A percentile compares a stretch with the other conserved stretches of the same genome.
Evolutionary conservation across 257 asterid genomes (phyloP).

Genomic region (Solanum virginianum): DNA sequence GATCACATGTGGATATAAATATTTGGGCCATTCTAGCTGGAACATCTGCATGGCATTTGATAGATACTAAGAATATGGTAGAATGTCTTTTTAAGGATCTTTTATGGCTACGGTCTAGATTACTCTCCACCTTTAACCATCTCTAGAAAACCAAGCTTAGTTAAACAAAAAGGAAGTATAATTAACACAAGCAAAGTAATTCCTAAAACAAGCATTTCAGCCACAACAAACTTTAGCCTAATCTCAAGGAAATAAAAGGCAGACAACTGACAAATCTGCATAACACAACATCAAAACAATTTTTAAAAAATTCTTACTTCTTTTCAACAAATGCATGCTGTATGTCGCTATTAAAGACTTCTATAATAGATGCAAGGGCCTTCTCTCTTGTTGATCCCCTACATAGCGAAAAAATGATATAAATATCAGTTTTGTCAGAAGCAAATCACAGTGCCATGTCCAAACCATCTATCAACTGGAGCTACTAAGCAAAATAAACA

Average conservation of each 20-base stretch:
- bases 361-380: conserved; percentile 60
- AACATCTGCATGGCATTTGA: neutral
- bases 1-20: neutral
- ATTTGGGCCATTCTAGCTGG: neutral
- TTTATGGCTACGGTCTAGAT: neutral
- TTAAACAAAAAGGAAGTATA: neutral
- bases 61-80: neutral
- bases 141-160: neutral
- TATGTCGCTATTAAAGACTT: conserved; percentile 57
- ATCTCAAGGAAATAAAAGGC: neutral
- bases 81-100: neutral
- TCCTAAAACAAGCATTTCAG: neutral
- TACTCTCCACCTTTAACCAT: neutral
- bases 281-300: neutral
- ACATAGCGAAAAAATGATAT: neutral
- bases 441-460: neutral
- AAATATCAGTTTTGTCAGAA: neutral
- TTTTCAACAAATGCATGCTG: conserved; percentile 62
- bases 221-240: neutral
- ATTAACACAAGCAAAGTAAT: neutral
- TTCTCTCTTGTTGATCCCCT: conserved; percentile 91
- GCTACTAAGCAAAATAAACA: neutral
- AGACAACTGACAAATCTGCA: neutral
- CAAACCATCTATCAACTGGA: neutral
- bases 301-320: conserved; percentile 27